Percentiles rank a stretch among this genome's conserved stretches.
Conservation (phyloP, 768 basidiomycete genomes). For the Phaeotremella fagi region DNA sequence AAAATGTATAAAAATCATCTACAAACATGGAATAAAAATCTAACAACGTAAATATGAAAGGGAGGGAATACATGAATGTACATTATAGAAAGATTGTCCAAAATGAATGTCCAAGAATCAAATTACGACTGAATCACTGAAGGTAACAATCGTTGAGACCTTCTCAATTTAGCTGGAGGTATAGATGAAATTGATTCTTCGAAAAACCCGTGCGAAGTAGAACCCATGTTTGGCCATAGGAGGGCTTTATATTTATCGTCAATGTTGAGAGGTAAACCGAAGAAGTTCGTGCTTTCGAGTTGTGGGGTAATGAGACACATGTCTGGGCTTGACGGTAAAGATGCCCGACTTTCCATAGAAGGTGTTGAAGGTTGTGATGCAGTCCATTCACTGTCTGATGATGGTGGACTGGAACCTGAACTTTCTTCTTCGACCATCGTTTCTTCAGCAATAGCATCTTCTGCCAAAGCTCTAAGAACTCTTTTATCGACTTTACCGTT, state of each 20-base stretch:
- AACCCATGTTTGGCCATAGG: no score
- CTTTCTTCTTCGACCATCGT: not conserved
- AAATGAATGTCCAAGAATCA: no score
- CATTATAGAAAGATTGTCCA: no score
- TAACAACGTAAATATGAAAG: no score
- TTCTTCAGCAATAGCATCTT: not conserved
- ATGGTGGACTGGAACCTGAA: not conserved
- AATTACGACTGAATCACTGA: no score
- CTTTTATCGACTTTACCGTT: slow-evolving; percentile 50
- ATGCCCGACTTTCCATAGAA: not conserved
- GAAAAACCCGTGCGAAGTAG: no score
- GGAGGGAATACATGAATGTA: no score
- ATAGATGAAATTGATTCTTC: no score
- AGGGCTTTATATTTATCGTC: not conserved
- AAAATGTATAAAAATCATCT: no score
- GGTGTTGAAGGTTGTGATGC: not conserved
- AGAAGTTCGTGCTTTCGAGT: not conserved
- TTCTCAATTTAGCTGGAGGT: no score
- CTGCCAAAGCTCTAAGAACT: slow-evolving; percentile 26
- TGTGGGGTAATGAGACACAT: not conserved
- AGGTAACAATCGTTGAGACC: no score
- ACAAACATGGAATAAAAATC: no score
- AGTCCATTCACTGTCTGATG: not conserved
- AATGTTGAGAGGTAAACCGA: not conserved
- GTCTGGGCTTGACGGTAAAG: not conserved